A percentile compares a stretch with the other conserved stretches of the same genome.
Evolutionary conservation across 306 rosid genomes (phyloP).

Genomic region (Cicer yamashitae): DNA sequence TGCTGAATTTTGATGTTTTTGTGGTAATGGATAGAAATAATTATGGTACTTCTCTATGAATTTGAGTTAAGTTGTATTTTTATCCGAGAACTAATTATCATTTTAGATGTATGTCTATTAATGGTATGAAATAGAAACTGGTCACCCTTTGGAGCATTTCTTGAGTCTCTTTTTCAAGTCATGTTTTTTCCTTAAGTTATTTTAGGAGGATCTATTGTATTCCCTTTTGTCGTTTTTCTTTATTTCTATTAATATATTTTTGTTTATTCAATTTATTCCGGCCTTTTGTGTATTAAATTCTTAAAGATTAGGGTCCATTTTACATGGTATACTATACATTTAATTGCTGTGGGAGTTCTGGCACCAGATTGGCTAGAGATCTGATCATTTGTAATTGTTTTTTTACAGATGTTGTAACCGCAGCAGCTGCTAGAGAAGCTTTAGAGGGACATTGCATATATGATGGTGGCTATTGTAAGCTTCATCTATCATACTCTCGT

Average conservation of each 20-base stretch:
- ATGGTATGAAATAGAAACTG: too few relatives aligned
- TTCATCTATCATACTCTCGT: slow-evolving; percentile 99
- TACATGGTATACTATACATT: not conserved
- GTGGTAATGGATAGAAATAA: slow-evolving; percentile 11
- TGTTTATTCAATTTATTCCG: not conserved
- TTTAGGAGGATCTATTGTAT: not conserved
- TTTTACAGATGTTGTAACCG: slow-evolving; percentile 65
- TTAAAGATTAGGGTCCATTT: slow-evolving; percentile 22
- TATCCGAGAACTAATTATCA: not conserved
- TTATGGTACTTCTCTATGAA: slow-evolving; percentile 10
- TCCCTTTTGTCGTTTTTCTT: not conserved
- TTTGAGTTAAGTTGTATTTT: slow-evolving; percentile 3
- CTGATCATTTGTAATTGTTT: not conserved
- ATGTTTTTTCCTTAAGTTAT: too few relatives aligned
- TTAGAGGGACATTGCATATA: slow-evolving; percentile 95
- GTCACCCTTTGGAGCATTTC: too few relatives aligned
- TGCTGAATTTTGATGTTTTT: not conserved
- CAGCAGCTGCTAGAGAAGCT: slow-evolving; percentile 88
- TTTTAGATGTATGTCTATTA: not conserved
- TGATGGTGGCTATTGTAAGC: slow-evolving; percentile 99
- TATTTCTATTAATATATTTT: not conserved
- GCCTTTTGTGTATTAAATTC: not conserved
- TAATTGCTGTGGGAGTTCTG: slow-evolving; percentile 18
- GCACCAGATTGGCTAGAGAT: slow-evolving; percentile 2
- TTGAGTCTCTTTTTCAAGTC: too few relatives aligned